phyloP scores from a whole-genome alignment of 257 asterid genomes.

The Buddleja alternifolia region DNA sequence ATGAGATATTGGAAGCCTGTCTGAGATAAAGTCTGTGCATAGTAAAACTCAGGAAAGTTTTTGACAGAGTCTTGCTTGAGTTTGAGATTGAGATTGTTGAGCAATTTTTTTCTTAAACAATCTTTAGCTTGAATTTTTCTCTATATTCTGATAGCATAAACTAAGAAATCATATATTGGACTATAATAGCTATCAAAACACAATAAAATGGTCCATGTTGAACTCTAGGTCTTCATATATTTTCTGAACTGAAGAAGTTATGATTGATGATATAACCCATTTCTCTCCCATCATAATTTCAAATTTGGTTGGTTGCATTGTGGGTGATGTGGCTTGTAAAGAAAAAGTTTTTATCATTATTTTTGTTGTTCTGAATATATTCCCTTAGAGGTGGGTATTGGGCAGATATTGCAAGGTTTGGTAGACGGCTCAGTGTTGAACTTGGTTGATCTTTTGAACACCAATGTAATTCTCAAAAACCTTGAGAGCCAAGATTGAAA shows the following conservation, averaged over 20 bases:
- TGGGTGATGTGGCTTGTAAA: too few species aligned
- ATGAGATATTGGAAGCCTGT: neutral
- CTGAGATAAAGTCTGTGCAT: conserved; percentile 8
- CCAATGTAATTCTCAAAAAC: conserved; percentile 5
- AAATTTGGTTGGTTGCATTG: too few species aligned
- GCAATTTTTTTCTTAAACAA: neutral
- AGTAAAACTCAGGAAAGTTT: neutral
- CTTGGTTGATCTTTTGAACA: too few species aligned
- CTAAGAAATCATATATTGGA: conserved; percentile 5
- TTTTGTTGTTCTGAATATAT: too few species aligned
- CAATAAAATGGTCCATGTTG: neutral
- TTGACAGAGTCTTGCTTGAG: conserved; percentile 7
- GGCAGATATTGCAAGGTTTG: too few species aligned
- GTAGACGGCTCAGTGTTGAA: too few species aligned
- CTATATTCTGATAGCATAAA: neutral
- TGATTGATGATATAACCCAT: too few species aligned
- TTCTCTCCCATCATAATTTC: too few species aligned
- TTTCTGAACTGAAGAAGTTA: too few species aligned
- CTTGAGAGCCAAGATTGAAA: neutral
- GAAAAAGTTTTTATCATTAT: too few species aligned
- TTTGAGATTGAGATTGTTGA: conserved; percentile 4
- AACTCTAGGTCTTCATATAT: neutral
- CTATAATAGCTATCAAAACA: neutral
- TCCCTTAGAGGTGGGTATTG: too few species aligned
- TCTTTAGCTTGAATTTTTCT: conserved; percentile 1